Conservation (phyloP, 345 rosid species). For the Euphorbia pulcherrima region DNA sequence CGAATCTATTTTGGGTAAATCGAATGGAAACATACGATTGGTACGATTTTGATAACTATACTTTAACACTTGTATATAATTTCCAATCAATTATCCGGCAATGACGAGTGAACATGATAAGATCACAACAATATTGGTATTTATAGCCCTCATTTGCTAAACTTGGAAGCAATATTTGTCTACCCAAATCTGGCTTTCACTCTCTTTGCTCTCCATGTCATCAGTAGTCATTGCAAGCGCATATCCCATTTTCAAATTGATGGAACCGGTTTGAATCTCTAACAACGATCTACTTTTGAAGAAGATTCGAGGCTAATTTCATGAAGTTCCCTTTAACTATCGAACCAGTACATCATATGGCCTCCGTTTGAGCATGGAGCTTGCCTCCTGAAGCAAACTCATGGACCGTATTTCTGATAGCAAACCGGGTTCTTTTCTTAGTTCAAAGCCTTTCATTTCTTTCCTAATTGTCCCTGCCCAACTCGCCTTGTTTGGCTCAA, state of each 20-base stretch:
- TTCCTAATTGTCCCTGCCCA: conserved; percentile 57
- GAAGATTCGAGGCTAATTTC: conserved; percentile 65
- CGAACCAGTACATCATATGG: conserved; percentile 50
- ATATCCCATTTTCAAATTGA: conserved; percentile 52
- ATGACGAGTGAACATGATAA: no score
- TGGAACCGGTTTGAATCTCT: conserved; percentile 87
- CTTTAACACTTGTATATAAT: no score
- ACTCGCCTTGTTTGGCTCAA: no score
- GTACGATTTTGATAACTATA: no score
- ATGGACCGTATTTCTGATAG: conserved; percentile 55
- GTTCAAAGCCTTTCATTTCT: conserved; percentile 58
- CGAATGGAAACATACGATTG: no score
- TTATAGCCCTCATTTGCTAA: no score
- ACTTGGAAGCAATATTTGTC: no score
- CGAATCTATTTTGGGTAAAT: no score
- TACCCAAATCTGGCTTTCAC: no score
- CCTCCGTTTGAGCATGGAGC: conserved; percentile 51
- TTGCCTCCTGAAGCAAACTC: conserved; percentile 79
- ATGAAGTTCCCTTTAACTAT: conserved; percentile 70
- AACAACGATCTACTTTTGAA: conserved; percentile 61
- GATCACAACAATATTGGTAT: no score
- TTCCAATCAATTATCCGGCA: no score
- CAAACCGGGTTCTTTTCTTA: conserved; percentile 77
- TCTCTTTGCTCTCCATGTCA: no score
- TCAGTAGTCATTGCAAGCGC: conserved; percentile 88